Evolutionary conservation across 768 basidiomycete genomes (phyloP).

Genomic region (Myochromella boudieri): DNA sequence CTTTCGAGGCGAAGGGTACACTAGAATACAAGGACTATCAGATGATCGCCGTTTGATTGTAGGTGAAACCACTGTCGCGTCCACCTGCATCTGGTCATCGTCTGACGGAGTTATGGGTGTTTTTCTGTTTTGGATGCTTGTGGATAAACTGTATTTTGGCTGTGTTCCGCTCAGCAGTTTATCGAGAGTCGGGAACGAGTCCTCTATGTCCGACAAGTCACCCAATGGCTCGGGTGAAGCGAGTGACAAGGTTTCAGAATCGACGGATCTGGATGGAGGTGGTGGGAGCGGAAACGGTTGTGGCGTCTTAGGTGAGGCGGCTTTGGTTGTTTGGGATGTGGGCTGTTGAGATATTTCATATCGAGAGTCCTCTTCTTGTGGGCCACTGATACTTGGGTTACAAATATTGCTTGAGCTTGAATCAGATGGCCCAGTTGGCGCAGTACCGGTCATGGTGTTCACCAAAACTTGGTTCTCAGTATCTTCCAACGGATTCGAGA

Average conservation of each 20-base stretch:
- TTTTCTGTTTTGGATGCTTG: background rate
- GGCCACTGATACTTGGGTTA: too few species aligned
- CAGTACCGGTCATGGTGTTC: too few species aligned
- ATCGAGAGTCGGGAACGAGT: constrained; percentile 3
- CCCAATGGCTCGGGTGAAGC: constrained; percentile 1
- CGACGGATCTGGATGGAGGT: background rate
- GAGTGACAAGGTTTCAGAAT: background rate
- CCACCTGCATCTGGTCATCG: background rate
- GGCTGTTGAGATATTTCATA: too few species aligned
- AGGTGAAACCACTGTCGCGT: background rate
- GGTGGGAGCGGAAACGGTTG: constrained; percentile 15
- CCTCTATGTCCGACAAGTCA: constrained; percentile 9
- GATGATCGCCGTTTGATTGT: too few species aligned
- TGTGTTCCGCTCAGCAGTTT: constrained; percentile 3
- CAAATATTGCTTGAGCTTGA: too few species aligned
- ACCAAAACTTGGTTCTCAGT: too few species aligned
- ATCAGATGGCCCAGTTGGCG: too few species aligned
- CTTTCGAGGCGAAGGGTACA: too few species aligned
- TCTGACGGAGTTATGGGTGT: background rate
- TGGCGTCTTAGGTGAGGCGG: background rate
- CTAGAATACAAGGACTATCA: too few species aligned
- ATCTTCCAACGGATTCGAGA: too few species aligned
- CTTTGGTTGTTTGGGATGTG: too few species aligned
- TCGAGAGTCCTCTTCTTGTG: too few species aligned
- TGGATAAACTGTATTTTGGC: constrained; percentile 1